Base-by-base conservation (phyloP, 2,329 filamentous ascomycete species). In the Alternaria solani region DNA sequence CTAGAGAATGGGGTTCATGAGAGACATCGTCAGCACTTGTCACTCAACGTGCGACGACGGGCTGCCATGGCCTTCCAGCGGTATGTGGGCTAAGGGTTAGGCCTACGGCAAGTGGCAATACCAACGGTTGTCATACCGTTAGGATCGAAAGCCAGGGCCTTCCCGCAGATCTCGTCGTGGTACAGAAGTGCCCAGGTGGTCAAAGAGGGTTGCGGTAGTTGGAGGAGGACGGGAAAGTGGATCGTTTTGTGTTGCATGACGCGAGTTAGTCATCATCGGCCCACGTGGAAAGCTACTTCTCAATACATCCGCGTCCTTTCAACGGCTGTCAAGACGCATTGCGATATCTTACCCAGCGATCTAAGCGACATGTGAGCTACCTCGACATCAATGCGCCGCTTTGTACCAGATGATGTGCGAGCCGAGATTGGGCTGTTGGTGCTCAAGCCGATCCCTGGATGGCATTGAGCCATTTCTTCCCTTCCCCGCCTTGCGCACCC, bases 121-220 rank as follows among this genome's bases (percentile, higher is more conserved):
- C 64, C 46, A 67, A 68, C 64, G 62, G 62, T 63, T 68, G 69
- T 71, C 68, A 71, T 67, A 67, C 68, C 59, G 26, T 57, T 59
- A 57, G 63, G 55, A 62, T 57, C 61, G 60, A 59, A 44, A 59
- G 59, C 58, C 55, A 55, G 65, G 55, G 47, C 62, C 55, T 57
- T 52, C 55, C 63, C 61, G 59, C 65, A 71, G 60, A 57, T 39
- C 18, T 12, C 11, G 5, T 51, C 39, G 69, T 72, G 43, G 57
- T 64, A 72, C 70, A 59, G 47, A 39, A 58, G 51, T 62, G 57
- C 60, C 62, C 64, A 36, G 57, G 51, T 62, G 57, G 61, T 62
- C 64, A 59, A 32, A 59, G 56, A 57, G 54, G 43, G 20, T 55
- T 48, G 64, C 58, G 57, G 66, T 72, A 64, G 66, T 70, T 71